A percentile compares a stretch with the other conserved stretches of the same genome.
Conservation (phyloP, 192 early-diverging fungal genomes). For the Radiomyces spectabilis region DNA sequence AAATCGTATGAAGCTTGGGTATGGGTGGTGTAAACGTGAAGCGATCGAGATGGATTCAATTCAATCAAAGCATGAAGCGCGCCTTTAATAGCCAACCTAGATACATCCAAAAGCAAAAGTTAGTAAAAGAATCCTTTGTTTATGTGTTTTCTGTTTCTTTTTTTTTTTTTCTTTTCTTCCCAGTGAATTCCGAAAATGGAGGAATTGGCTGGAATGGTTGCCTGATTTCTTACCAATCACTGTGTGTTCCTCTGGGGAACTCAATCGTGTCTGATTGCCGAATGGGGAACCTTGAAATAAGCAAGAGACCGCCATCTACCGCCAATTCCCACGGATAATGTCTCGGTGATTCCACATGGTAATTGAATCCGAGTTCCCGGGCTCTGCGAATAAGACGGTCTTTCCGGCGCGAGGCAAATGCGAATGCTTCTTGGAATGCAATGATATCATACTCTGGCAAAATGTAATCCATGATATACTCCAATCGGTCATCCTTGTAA, state of each 20-base stretch:
- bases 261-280: conserved; percentile 44
- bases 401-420: conserved; percentile 58
- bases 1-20: conserved; percentile 70
- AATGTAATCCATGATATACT: conserved; percentile 56
- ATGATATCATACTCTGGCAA: conserved; percentile 74
- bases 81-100: conserved; percentile 62
- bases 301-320: conserved; percentile 72
- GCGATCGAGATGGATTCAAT: conserved; percentile 30
- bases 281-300: conserved; percentile 70
- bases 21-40: conserved; percentile 79
- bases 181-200: too few relatives aligned
- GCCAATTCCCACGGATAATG: conserved; percentile 51
- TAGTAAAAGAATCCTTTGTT: background rate
- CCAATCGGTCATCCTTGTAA: conserved; percentile 74
- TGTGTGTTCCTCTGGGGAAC: conserved; percentile 58
- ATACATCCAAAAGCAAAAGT: conserved; percentile 6
- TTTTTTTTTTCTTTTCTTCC: background rate
- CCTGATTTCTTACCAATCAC: conserved; percentile 62
- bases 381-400: conserved; percentile 51
- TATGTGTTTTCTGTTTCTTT: background rate
- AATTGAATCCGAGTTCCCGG: conserved; percentile 57
- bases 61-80: conserved; percentile 70
- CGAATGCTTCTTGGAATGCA: conserved; percentile 77
- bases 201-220: too few relatives aligned
- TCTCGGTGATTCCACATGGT: conserved; percentile 50